A percentile compares a stretch with the other conserved stretches of the same genome.
These are phyloP conservation scores for Colletotrichum sidae DNA, from an alignment of 2,329 filamentous ascomycete genomes.

Conservation along the genomic window DNA sequence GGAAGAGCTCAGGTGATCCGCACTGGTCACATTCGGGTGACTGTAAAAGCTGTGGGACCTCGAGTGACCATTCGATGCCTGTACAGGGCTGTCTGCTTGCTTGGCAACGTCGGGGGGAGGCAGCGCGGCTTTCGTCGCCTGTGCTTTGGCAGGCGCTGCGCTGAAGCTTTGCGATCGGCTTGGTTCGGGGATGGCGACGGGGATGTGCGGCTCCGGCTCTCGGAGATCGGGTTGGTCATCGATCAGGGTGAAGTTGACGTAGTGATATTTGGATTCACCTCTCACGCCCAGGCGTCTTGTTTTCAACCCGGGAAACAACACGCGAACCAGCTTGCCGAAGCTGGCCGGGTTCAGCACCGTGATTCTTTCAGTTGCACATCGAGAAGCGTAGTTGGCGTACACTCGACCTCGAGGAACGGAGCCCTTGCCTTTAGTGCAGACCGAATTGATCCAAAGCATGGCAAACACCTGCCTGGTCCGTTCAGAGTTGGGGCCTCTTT, in stretches of 20 bases:
- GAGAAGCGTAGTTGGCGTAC: conserved; percentile 93
- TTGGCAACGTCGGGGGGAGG: conserved; percentile 46
- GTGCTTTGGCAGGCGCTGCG: conserved; percentile 52
- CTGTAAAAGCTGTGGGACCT: conserved; percentile 68
- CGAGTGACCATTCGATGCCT: conserved; percentile 42
- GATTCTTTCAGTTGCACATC: conserved; percentile 92
- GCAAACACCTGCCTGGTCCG: conserved; percentile 88
- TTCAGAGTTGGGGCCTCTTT: conserved; percentile 84
- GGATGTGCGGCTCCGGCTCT: conserved; percentile 58
- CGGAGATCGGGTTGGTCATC: conserved; percentile 66
- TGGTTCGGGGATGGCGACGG: conserved; percentile 62
- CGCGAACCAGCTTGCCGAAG: conserved; percentile 95
- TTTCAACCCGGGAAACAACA: conserved; percentile 95
- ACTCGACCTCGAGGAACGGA: conserved; percentile 94
- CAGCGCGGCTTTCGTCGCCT: conserved; percentile 38
- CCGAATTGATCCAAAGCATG: conserved; percentile 85
- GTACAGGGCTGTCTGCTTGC: conserved; percentile 30
- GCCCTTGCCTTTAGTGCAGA: conserved; percentile 79
- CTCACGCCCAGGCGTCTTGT: conserved; percentile 91
- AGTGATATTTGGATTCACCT: conserved; percentile 98
- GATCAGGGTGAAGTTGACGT: conserved; percentile 74
- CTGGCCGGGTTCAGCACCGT: conserved; percentile 96
- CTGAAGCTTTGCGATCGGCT: conserved; percentile 62
- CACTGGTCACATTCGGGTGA: conserved; percentile 64
- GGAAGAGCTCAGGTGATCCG: conserved; percentile 70